Base-by-base conservation (phyloP, 371 early-diverging fungal genomes). In the Mortierella sp. region DNA sequence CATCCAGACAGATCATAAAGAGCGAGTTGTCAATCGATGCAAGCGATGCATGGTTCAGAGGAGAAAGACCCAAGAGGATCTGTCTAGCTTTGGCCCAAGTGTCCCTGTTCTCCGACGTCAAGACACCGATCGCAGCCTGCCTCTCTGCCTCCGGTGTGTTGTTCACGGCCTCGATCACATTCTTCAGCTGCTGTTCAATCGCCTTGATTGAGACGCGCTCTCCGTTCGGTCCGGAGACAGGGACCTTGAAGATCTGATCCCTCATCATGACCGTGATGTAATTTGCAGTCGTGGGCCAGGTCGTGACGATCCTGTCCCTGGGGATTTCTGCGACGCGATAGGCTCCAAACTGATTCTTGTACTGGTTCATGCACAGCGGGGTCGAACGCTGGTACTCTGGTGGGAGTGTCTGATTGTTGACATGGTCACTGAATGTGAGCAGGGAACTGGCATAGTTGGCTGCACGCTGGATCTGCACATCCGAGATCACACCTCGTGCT, bases 281-380 rank as follows among this genome's bases (percentile, higher is more conserved):
- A 54, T 84, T 83, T 21, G 91, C 85, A 3, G 85, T 86, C 17
- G 92, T 79, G 11, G 94, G 94, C 80, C 86, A 92, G 42, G 86
- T 80, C 30, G 86, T 85, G 0, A 92, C 87, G 30, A 94, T 79
- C 28, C 82, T 65, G 70, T 97, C 97, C 44, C 89, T 75, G 0
- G 83, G 87, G 24, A 82, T 44, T 14, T 87, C 84, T 19, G 96
- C 90, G 50, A 93, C 87, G 31, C 97, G 87, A 31, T 87, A 85
- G 2, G 92, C 86, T n/a, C 95, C 93, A 82, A 96, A 95, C 78
- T 94, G 86, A 34, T 86, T 83, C 59, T 87, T 88, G 76, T 91
- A 90, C 81, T 97, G 97, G 80, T 96, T 87, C 97, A 97, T 97
- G 79, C 95, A 94, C 30, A 95, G 79, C 0, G 95, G 94, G 2